Base-by-base conservation (phyloP, 306 rosid species). In the Ormosia emarginata region DNA sequence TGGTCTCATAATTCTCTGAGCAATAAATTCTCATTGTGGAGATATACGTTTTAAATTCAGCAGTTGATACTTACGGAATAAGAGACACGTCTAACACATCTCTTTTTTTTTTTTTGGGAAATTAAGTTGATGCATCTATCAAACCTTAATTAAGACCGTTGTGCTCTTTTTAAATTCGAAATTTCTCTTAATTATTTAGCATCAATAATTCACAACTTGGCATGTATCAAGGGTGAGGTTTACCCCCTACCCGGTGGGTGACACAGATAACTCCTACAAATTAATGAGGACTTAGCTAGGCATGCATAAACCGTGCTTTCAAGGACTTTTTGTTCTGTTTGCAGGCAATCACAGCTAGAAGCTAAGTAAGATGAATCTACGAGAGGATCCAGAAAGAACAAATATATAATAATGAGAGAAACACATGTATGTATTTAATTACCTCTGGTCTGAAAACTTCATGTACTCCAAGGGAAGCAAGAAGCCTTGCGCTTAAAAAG, bases 361-460 rank as follows among this genome's bases (percentile, higher is more conserved):
- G 13, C 41, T 32, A 2, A 43, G 13, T 8, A 55, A 55, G 62
- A 55, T 55, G 43, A 62, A 11, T 33, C 14, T 32, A 56, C 17
- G 18, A 2, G 52, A 17, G 12, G 14, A 79, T 2, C 4, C 9
- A 78, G 33, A 40, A 56, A 6, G 8, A 12, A 24, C 24, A 24
- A 0, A 24, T 24, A 55, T 24, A 13, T 18, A 52, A 4, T 18
- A 61, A 32, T 43, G 37, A 29, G 2, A 15, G 34, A 67, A 67
- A 75, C 30, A 67, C 7, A 29, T n/a, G 30, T 18, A 17, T 10
- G 6, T 14, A 13, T 1, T 17, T 1, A 15, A 50, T 65, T 78
- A 88, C 91, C 93, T 90, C 84, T 6, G 66, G 77, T 7, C 74
- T 86, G 80, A 69, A 78, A 73, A 85, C 43, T 57, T 90, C 93